These are phyloP conservation scores for Metschnikowia rubicola DNA, from an alignment of 805 yeast genomes.

Conservation along the genomic window DNA sequence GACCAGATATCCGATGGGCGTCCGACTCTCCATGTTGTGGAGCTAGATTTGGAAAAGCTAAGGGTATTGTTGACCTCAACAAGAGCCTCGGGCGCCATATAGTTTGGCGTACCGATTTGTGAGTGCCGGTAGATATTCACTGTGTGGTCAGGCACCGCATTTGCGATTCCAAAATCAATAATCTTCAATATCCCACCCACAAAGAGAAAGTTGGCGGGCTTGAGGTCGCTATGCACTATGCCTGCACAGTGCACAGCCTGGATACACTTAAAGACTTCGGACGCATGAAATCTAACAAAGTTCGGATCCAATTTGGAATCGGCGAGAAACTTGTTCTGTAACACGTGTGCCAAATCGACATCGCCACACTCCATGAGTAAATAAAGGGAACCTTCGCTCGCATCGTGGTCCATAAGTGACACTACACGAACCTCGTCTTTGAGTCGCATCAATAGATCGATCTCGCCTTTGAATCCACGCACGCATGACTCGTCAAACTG, in stretches of 20 bases:
- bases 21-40: conserved; percentile 69
- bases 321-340: conserved; percentile 52
- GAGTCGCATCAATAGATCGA: conserved; percentile 63
- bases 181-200: conserved; percentile 83
- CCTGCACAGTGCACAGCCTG: conserved; percentile 83
- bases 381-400: conserved; percentile 58
- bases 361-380: conserved; percentile 96
- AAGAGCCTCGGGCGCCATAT: conserved; percentile 97
- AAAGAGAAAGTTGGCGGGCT: conserved; percentile 65
- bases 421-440: conserved; percentile 68
- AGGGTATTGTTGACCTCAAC: conserved; percentile 48
- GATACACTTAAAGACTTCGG: conserved; percentile 78
- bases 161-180: conserved; percentile 95
- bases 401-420: conserved; percentile 67
- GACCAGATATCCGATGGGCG: conserved; percentile 98
- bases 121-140: conserved; percentile 84
- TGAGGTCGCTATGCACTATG: conserved; percentile 78
- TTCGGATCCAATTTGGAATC: conserved; percentile 52
- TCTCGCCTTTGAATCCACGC: conserved; percentile 85
- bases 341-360: conserved; percentile 78
- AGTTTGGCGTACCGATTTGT: conserved; percentile 93
- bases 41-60: conserved; percentile 15
- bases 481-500: conserved; percentile 75
- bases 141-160: conserved; percentile 89
- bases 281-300: conserved; percentile 75